Conservation (phyloP, 2,329 filamentous ascomycete genomes). For the Stylonectria norvegica region DNA sequence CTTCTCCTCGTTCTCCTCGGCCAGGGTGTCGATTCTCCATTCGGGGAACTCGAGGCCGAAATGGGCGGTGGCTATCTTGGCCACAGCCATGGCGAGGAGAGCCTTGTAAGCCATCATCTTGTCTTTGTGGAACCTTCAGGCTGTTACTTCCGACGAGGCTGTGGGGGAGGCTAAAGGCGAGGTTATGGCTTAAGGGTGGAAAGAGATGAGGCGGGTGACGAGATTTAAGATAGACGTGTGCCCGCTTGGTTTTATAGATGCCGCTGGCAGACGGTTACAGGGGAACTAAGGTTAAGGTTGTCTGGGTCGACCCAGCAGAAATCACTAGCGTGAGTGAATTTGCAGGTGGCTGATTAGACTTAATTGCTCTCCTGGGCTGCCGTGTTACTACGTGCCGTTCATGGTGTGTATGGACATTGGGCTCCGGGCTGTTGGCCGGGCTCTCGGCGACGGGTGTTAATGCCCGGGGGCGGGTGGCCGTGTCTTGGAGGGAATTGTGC, state of each 20-base stretch:
- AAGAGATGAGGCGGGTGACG: neutral
- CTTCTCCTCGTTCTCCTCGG: conserved; percentile 31
- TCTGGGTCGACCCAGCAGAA: neutral
- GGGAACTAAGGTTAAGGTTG: conserved; percentile 9
- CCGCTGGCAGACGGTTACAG: conserved; percentile 1
- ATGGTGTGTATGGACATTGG: neutral
- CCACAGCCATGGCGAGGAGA: conserved; percentile 34
- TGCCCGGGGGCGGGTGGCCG: conserved; percentile 13
- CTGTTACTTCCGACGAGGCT: too few species aligned
- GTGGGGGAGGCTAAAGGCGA: too few species aligned
- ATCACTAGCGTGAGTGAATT: conserved; percentile 10
- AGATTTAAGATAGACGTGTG: conserved; percentile 2
- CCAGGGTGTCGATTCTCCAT: conserved; percentile 49
- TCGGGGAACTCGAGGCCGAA: conserved; percentile 46
- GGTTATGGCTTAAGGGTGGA: neutral
- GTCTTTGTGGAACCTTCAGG: too few species aligned
- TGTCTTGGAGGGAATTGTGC: too few species aligned
- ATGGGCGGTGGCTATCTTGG: conserved; percentile 43
- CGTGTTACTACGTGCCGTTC: too few species aligned
- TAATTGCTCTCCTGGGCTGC: too few species aligned
- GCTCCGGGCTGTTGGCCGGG: conserved; percentile 6
- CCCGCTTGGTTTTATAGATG: conserved; percentile 16
- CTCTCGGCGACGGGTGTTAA: conserved; percentile 19
- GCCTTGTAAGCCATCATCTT: conserved; percentile 31
- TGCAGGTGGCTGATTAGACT: neutral